Evolutionary conservation across 768 basidiomycete genomes (phyloP), one percentile per base, ranked within the genome.

Genomic region (Leucocoprinus leucothites): DNA sequence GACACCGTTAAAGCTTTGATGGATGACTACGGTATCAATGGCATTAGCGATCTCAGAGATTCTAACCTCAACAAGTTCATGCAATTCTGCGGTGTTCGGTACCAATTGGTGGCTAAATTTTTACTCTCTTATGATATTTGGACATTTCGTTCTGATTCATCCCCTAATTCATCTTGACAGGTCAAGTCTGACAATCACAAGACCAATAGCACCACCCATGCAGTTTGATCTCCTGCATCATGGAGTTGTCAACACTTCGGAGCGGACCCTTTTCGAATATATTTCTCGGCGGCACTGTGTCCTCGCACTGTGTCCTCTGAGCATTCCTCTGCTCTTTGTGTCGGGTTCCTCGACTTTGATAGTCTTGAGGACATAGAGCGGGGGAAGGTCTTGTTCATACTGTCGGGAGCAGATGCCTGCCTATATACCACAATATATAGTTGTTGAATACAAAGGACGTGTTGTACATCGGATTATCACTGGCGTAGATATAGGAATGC

Each of bases 1-100:
- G 65, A 69, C 34, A 68, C 66, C 11, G 63, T 66, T 43, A 72
- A 69, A 55, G 55, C 65, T 26, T 63, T 80, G 28, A 68, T 74
- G 63, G 13, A 46, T 9, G 73, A 78, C 31, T 80, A 80, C 59
- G 68, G 63, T 43, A 57, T 77, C 11, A 60, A 64, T 9, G 71
- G 71, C 26, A 60, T 73, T 5, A 70, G 72, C 0, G 74, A 74
- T 11, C 67, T 68, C 21, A 68, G 74, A 45, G 76, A 79, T 31
- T 64, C 65, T n/a, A 84, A 84, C 58, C 63, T 83, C 56, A 85
- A 84, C 58, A 63, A 66, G 26, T 74, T 85, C 64, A 79, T 84
- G 73, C 78, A 76, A 51, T 80, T 81, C 63, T 78, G 75, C 56
- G 82, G 82, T 4, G 74, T 83, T n/a, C 68, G 71, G 58, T 84